These are phyloP conservation scores for Zalerion maritima DNA, from an alignment of 495 filamentous ascomycete species.

Conservation along the genomic window DNA sequence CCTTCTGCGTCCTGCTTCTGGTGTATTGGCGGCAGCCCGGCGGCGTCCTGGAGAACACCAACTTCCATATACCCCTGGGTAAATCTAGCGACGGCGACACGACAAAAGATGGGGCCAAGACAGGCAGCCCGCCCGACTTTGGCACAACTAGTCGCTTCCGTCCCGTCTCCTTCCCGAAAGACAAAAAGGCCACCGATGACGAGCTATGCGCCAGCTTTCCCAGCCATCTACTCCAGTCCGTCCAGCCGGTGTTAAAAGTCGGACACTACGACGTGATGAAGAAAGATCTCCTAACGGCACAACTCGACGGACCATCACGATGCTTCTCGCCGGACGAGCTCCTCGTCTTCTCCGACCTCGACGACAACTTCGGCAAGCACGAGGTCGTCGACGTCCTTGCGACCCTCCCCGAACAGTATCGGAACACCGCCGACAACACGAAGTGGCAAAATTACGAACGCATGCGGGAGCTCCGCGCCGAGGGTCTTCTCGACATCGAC, in stretches of 20 bases:
- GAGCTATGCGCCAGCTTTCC: conserved; percentile 13
- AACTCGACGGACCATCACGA: conserved; percentile 10
- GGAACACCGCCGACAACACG: conserved; percentile 9
- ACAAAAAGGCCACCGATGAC: conserved; percentile 1
- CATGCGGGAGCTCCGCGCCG: conserved; percentile 11
- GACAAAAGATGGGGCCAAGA: too few species aligned
- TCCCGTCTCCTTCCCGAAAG: conserved; percentile 7
- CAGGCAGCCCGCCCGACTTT: conserved; percentile 9
- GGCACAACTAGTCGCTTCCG: conserved; percentile 8
- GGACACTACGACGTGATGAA: conserved; percentile 11
- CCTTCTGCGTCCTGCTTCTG: too few species aligned
- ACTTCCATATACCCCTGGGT: too few species aligned
- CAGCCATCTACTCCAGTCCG: conserved; percentile 5
- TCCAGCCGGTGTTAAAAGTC: conserved; percentile 16
- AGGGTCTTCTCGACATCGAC: conserved; percentile 14
- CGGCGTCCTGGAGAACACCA: too few species aligned
- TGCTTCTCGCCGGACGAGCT: conserved; percentile 16
- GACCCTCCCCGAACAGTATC: conserved; percentile 14
- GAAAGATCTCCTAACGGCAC: conserved; percentile 6
- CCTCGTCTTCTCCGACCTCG: conserved; percentile 31
- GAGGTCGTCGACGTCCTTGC: conserved; percentile 28
- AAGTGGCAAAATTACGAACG: conserved; percentile 18
- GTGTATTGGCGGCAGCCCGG: too few species aligned
- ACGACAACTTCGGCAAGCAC: conserved; percentile 25
- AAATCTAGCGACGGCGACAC: too few species aligned